These are phyloP conservation scores for Amyloporia xantha DNA, from an alignment of 768 basidiomycete species.

Conservation along the genomic window DNA sequence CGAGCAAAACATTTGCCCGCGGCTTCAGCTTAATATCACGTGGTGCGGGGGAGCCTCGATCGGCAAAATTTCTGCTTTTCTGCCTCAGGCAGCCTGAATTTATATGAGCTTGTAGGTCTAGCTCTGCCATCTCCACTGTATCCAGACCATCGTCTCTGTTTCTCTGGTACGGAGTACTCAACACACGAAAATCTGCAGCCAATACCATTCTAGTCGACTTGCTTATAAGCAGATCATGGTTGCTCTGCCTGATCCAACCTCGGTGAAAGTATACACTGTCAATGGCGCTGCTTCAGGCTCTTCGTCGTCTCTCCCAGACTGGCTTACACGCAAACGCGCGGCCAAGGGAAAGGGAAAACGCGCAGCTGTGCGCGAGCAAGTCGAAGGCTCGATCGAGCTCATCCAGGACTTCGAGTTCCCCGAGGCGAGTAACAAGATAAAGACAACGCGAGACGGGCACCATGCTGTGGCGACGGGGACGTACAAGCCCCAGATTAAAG, in stretches of 20 bases:
- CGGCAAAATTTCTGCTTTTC: background rate
- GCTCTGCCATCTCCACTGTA: background rate
- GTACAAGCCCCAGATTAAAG: conserved; percentile 96
- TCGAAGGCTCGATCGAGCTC: conserved; percentile 83
- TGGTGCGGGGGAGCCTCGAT: background rate
- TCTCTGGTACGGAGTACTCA: too few species aligned
- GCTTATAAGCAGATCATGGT: too few species aligned
- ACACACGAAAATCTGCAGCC: too few species aligned
- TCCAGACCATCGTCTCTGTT: background rate
- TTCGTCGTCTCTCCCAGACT: conserved; percentile 89
- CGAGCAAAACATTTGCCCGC: background rate
- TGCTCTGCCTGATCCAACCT: conserved; percentile 25
- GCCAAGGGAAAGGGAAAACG: conserved; percentile 62
- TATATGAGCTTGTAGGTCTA: background rate
- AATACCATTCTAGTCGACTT: too few species aligned
- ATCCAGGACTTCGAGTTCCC: conserved; percentile 97
- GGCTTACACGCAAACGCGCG: conserved; percentile 74
- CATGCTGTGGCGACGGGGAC: conserved; percentile 93
- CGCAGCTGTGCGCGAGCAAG: conserved; percentile 53
- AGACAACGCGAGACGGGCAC: conserved; percentile 85
- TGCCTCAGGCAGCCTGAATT: background rate
- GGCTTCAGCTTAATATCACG: background rate
- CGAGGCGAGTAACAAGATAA: conserved; percentile 89
- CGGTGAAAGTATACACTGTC: conserved; percentile 89
- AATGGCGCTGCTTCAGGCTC: conserved; percentile 87